Evolutionary conservation across 805 yeast genomes (phyloP), one percentile per base, ranked within the genome.

Genomic region (Cyberlindnera galapagoensis): DNA sequence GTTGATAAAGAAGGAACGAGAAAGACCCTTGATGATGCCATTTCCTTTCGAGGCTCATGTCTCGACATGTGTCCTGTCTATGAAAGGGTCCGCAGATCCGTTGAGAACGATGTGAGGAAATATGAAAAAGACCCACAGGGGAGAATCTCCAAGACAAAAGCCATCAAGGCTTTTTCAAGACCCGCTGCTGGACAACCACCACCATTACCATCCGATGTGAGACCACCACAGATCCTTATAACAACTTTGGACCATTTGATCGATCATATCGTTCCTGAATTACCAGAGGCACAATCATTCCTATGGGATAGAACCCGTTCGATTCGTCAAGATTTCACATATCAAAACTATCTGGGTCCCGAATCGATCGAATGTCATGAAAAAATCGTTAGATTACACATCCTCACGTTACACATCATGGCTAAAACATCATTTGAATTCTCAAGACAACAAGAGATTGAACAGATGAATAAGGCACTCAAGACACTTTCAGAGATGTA

Each of bases 181-280:
- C 97, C 99, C 0, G 95, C 95, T 12, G 97, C 97, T 1, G 98
- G 97, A 6, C 96, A 92, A 46, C 95, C 96, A 2, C 97, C 97
- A 2, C 94, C 97, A 3, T 62, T 92, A 36, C 99, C 98, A 0
- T 86, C 97, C 1, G 98, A 92, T 54, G 99, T 92, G 4, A 68
- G 99, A 39, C 95, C 98, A 1, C 98, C 99, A 0, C 71, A 69
- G 34, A 64, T 88, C 1, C 59, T 92, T 17, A 69, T 67, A 9
- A 49, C 64, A 21, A 79, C 97, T 0, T 59, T 92, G 38, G 67
- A 81, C 38, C 85, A 84, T 52, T 66, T 92, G 21, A 71, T 85
- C 7, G 75, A 75, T 13, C 68, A 74, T 24, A 56, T 81, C 2
- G 55, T 90, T 10, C 71, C 72, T 0, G 65, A 73, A 23, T 60